Base-by-base conservation (phyloP, 768 basidiomycete genomes). In the Agrocybe praecox region DNA sequence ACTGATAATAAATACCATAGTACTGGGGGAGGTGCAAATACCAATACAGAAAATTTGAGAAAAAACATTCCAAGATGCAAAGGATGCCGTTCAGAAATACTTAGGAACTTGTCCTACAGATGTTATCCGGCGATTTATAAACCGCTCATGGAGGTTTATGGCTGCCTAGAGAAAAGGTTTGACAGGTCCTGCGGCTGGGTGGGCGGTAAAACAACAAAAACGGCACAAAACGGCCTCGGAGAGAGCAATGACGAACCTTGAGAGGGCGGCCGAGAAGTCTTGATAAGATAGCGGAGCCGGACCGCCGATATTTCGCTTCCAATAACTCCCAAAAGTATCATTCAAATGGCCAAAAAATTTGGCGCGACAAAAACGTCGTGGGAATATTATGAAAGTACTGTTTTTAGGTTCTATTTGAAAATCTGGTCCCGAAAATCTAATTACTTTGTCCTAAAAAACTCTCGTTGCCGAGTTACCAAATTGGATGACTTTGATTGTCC, bases 21-120 rank as follows among this genome's bases (percentile, higher is more conserved):
- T 73, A 74, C 46, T 76, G 74, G 74, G 71, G 72, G 2, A 76
- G 71, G 73, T 66, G 59, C 50, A 76, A 78, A 58, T 76, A 75
- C 52, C 53, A 66, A 0, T 77, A 76, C 58, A 54, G 65, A 9
- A 62, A 75, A 57, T 62, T 69, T 0, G 53, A 54, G 29, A 75
- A 74, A 62, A 59, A 26, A 66, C 58, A 9, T 77, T 77, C 53
- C 61, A 61, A 32, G 64, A 64, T 6, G 69, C 71, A 17, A 76
- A 76, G 58, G 49, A 65, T 15, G 59, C 62, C 1, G 63, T 59
- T 2, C 21, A 60, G 2, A 44, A 70, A 36, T 65, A 61, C 12
- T 65, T 79, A 6, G 63, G 76, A 57, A 62, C 66, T 9, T 77
- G 77, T 59, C 73, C 74, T 10, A 56, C 62, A n/a, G 70, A 77